Conservation (phyloP, 140 eudicot species). For the Ambrosia hybrid region DNA sequence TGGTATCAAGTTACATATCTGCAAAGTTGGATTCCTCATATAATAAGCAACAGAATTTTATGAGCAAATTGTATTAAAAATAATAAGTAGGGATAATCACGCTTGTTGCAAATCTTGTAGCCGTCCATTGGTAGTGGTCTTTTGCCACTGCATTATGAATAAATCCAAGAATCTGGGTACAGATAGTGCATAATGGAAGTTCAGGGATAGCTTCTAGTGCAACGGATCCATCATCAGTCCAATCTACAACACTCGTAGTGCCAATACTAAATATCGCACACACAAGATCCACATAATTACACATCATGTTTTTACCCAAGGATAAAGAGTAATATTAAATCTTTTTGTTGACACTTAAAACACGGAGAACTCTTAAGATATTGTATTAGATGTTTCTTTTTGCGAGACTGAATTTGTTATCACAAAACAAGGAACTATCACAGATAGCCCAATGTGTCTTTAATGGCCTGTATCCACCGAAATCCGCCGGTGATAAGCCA, state of each 20-base stretch:
- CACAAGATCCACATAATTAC: neutral
- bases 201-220: constrained; percentile 25
- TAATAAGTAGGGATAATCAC: constrained; percentile 23
- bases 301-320: neutral
- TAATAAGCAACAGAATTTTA: neutral
- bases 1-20: constrained; percentile 27
- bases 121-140: constrained; percentile 43
- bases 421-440: too few relatives aligned
- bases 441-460: too few relatives aligned
- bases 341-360: too few relatives aligned
- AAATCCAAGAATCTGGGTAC: constrained; percentile 71
- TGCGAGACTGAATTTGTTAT: too few relatives aligned
- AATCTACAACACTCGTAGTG: constrained; percentile 67
- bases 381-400: too few relatives aligned
- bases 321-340: neutral
- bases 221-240: constrained; percentile 27
- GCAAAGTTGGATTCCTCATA: constrained; percentile 6
- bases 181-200: constrained; percentile 54
- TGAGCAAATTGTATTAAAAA: neutral
- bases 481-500: too few relatives aligned
- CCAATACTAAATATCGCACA: constrained; percentile 17
- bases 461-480: too few relatives aligned
- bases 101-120: constrained; percentile 34
- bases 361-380: too few relatives aligned
- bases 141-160: constrained; percentile 48